These are phyloP conservation scores for Melaleuca quinquenervia DNA, from an alignment of 345 rosid genomes.

Conservation along the genomic window DNA sequence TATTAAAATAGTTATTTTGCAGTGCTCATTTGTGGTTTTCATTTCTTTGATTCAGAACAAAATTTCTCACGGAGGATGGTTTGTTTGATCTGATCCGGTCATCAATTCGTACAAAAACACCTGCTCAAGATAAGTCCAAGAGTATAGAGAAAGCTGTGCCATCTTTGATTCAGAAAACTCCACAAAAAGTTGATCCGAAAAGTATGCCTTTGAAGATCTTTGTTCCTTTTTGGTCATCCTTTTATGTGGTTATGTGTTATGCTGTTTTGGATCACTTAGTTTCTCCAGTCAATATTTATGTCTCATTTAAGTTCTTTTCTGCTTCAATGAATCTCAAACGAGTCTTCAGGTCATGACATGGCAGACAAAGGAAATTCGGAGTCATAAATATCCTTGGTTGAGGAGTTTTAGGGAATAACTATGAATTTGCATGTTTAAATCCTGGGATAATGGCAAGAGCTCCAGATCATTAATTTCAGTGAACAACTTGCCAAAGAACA, in stretches of 20 bases:
- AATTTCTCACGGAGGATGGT: slow-evolving; percentile 86
- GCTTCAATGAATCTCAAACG: not conserved
- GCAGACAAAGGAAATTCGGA: not conserved
- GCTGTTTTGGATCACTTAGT: not conserved
- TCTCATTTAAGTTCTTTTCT: not conserved
- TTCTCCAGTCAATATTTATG: not conserved
- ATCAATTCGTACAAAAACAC: slow-evolving; percentile 40
- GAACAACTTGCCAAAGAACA: not conserved
- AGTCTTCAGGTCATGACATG: not conserved
- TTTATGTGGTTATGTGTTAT: not conserved
- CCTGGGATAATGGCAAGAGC: not conserved
- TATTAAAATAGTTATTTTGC: slow-evolving; percentile 1
- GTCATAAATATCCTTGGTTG: not conserved
- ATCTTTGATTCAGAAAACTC: slow-evolving; percentile 37
- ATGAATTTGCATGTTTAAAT: not conserved
- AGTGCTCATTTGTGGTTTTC: slow-evolving; percentile 7
- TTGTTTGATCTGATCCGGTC: slow-evolving; percentile 73
- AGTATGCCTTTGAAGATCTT: slow-evolving; percentile 25
- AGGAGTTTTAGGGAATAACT: not conserved
- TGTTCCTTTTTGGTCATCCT: not conserved
- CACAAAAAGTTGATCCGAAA: slow-evolving; percentile 42
- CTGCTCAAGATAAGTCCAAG: slow-evolving; percentile 22
- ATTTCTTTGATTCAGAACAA: slow-evolving; percentile 36
- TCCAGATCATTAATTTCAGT: not conserved
- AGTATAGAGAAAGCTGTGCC: slow-evolving; percentile 25